Conservation (phyloP, 2,329 filamentous ascomycete genomes). For the Paracoccidioides brasiliensis region DNA sequence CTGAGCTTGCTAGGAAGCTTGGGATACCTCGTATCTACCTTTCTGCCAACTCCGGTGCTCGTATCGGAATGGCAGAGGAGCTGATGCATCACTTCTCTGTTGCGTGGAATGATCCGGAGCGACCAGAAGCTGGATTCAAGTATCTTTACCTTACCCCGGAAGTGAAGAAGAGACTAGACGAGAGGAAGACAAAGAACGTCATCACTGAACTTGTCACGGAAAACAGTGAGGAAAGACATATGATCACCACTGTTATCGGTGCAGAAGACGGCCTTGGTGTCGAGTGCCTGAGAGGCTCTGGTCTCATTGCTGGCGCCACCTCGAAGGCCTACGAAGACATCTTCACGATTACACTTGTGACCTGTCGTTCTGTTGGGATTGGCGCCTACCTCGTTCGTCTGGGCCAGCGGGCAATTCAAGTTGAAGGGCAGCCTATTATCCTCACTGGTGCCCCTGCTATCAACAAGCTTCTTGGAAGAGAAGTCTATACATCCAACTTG, state of each 20-base stretch:
- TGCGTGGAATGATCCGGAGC: slow-evolving; percentile 77
- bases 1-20: slow-evolving; percentile 82
- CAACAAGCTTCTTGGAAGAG: slow-evolving; percentile 94
- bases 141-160: slow-evolving; percentile 89
- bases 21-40: slow-evolving; percentile 96
- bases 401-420: slow-evolving; percentile 95
- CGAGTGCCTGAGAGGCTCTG: slow-evolving; percentile 90
- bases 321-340: slow-evolving; percentile 97
- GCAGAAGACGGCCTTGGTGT: slow-evolving; percentile 93
- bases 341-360: slow-evolving; percentile 95
- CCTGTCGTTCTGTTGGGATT: slow-evolving; percentile 96
- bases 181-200: slow-evolving; percentile 59
- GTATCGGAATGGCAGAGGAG: slow-evolving; percentile 92
- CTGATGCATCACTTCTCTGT: slow-evolving; percentile 95
- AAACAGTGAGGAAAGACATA: slow-evolving; percentile 79
- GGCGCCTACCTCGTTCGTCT: slow-evolving; percentile 97
- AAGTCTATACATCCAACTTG: slow-evolving; percentile 97
- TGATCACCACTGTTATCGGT: slow-evolving; percentile 87
- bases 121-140: slow-evolving; percentile 82
- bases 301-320: slow-evolving; percentile 94
- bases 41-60: slow-evolving; percentile 96
- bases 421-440: slow-evolving; percentile 97
- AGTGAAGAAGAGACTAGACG: slow-evolving; percentile 74
- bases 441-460: slow-evolving; percentile 92
- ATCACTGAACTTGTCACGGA: slow-evolving; percentile 80